Base-by-base conservation (phyloP, 805 yeast species). In the Wickerhamomyces silvicola region DNA sequence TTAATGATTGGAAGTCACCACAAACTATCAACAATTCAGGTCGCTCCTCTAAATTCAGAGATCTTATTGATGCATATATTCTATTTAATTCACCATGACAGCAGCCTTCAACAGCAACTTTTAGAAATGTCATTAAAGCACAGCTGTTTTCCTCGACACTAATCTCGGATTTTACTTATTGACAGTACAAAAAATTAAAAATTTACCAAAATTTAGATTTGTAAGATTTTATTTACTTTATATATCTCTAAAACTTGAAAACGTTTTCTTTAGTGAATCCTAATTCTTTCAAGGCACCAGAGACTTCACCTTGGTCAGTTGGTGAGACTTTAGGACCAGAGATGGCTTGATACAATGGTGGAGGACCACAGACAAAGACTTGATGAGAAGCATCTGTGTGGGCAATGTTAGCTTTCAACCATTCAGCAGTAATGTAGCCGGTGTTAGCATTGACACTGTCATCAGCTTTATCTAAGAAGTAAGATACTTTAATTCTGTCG, bases 321-420 rank as follows among this genome's bases (percentile, higher is more conserved):
- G 95, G 94, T 31, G 92, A 78, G 28, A 64, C 69, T 74, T 90
- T 90, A 48, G 61, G 59, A 54, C 98, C 98, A 18, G 95, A 84
- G 46, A 87, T 53, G 37, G 95, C 87, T 34, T 81, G 70, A 78
- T 84, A 84, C 57, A 92, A 70, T 25, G 83, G 82, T 52, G 95
- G 94, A 38, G 98, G 98, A 35, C 98, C 98, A 62, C 98, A 92
- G 36, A 90, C 82, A 49, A 83, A 90, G 37, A 88, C 72, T 54
- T 80, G 81, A 50, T 73, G 66, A 60, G 79, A 74, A 36, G 75
- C 81, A 30, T 62, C 68, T 22, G 96, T 80, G 43, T 70, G 67
- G 37, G 90, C 78, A 43, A 84, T 60, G 57, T 73, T 62, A 38
- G 65, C 56, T 43, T 66, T 54, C 56, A 90, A 66, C 61, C 68